Evolutionary conservation across 2,329 filamentous ascomycete genomes (phyloP).

Genomic region (Exophiala sp.): DNA sequence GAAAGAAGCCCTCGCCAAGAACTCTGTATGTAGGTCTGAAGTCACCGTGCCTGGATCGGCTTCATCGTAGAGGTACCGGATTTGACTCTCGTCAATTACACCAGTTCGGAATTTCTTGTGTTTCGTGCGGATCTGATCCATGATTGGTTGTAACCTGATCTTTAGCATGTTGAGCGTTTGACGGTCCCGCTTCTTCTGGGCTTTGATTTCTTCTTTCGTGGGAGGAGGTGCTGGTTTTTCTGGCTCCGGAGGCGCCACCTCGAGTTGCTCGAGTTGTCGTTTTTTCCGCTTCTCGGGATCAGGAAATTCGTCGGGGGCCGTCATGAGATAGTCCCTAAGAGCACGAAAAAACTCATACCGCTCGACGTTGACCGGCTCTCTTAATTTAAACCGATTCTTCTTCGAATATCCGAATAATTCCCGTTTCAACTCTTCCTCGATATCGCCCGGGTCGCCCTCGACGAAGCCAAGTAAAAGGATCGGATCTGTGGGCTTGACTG

Average conservation of each 20-base stretch:
- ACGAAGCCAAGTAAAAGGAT: constrained; percentile 81
- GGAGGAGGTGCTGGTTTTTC: constrained; percentile 55
- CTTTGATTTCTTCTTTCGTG: constrained; percentile 73
- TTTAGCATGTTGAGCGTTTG: constrained; percentile 82
- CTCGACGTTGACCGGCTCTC: constrained; percentile 54
- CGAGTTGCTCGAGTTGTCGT: constrained; percentile 69
- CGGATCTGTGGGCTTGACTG: constrained; percentile 83
- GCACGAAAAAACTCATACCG: constrained; percentile 75
- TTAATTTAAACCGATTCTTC: constrained; percentile 67
- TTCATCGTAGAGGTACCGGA: constrained; percentile 79
- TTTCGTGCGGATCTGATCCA: constrained; percentile 90
- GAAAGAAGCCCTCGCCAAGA: constrained; percentile 50
- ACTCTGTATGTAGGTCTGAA: constrained; percentile 54
- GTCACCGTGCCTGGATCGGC: constrained; percentile 62
- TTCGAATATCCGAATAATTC: constrained; percentile 82
- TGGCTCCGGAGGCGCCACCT: constrained; percentile 67
- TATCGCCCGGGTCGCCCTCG: constrained; percentile 63
- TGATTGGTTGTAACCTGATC: constrained; percentile 82
- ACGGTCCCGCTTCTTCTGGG: constrained; percentile 73
- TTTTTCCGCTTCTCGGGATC: constrained; percentile 81
- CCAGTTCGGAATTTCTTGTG: constrained; percentile 84
- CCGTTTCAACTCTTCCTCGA: constrained; percentile 60
- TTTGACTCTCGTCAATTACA: constrained; percentile 65
- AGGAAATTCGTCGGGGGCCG: constrained; percentile 77
- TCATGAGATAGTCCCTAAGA: constrained; percentile 69